A percentile compares a stretch with the other conserved stretches of the same genome.
Evolutionary conservation across 345 rosid genomes (phyloP).

Genomic region (Mangifera indica): DNA sequence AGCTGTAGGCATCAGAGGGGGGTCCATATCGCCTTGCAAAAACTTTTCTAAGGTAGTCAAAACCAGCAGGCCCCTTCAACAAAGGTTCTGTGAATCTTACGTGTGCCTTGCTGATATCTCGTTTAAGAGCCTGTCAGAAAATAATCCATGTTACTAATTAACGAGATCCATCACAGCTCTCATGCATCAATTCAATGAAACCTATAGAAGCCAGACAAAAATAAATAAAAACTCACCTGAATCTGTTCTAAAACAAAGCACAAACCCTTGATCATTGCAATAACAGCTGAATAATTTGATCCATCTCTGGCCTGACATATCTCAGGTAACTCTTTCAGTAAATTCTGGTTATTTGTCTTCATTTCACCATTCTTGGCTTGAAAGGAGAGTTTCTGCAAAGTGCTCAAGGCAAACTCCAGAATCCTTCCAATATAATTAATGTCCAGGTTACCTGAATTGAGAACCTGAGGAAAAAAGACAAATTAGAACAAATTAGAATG

Average conservation of each 20-base stretch:
- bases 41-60: constrained; percentile 66
- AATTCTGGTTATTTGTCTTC: constrained; percentile 45
- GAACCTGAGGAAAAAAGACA: constrained; percentile 49
- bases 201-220: background rate
- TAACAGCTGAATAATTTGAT: constrained; percentile 45
- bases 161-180: no score
- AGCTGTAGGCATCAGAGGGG: constrained; percentile 44
- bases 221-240: constrained; percentile 47
- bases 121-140: constrained; percentile 56
- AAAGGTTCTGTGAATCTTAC: constrained; percentile 70
- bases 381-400: constrained; percentile 76
- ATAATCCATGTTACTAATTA: constrained; percentile 6
- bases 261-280: constrained; percentile 75
- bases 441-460: constrained; percentile 70
- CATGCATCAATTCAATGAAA: background rate
- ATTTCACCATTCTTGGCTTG: constrained; percentile 64
- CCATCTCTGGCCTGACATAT: constrained; percentile 46
- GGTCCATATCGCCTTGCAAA: constrained; percentile 59
- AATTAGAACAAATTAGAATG: no score
- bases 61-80: constrained; percentile 79
- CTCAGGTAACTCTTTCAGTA: constrained; percentile 62
- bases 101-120: constrained; percentile 72
- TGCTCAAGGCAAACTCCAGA: constrained; percentile 69
- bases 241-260: constrained; percentile 80
- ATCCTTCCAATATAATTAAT: constrained; percentile 69